Conservation (phyloP, 352 stramenopile genomes). For the Saprolegnia parasitica region DNA sequence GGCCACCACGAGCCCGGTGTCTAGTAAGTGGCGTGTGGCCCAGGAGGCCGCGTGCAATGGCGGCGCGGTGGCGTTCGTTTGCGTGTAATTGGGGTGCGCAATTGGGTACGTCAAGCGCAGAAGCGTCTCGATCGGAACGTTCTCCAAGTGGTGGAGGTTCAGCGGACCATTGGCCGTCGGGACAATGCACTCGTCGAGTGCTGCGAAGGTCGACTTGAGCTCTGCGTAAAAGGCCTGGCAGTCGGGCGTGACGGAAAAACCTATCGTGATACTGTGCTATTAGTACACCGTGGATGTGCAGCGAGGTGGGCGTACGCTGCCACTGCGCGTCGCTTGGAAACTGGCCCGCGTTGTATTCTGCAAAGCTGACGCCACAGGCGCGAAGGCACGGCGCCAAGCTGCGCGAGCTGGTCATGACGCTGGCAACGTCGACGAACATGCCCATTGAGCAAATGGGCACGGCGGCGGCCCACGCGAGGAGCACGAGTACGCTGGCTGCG, state of each 20-base stretch:
- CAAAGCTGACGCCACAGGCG: not conserved
- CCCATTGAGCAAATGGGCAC: too few relatives aligned
- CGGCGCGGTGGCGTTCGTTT: not conserved
- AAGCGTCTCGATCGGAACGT: conserved; percentile 4
- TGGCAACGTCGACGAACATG: too few relatives aligned
- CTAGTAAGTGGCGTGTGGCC: too few relatives aligned
- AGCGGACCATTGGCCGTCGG: not conserved
- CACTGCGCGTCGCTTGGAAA: not conserved
- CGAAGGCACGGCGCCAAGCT: not conserved
- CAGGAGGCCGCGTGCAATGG: too few relatives aligned
- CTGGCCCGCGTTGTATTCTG: not conserved
- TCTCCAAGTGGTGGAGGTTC: not conserved
- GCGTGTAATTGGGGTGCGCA: not conserved
- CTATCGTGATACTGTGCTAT: not conserved
- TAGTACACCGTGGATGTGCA: not conserved
- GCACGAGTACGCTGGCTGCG: not conserved
- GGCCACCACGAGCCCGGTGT: too few relatives aligned
- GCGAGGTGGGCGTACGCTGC: not conserved
- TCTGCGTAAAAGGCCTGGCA: conserved; percentile 11
- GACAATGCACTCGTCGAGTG: not conserved
- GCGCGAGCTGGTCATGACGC: not conserved
- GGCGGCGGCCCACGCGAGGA: not conserved
- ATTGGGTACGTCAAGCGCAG: not conserved
- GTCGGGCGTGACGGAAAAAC: not conserved
- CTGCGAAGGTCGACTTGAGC: not conserved